Conservation (phyloP, 305 asterid species). For the Solanum hybrid region DNA sequence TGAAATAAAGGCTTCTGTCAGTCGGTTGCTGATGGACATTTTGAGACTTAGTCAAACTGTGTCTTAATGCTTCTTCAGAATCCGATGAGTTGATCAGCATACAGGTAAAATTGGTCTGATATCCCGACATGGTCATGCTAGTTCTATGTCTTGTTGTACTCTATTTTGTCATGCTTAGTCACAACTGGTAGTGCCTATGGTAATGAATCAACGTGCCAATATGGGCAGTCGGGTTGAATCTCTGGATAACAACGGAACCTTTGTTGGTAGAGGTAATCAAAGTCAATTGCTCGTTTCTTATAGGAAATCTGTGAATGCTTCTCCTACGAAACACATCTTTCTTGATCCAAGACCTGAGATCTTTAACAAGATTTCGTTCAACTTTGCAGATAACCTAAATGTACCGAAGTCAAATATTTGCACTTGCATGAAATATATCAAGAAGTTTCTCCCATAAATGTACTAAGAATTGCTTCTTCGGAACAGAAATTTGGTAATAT, state of each 20-base stretch:
- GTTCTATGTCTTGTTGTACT: background rate
- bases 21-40: slow-evolving; percentile 45
- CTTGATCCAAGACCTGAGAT: background rate
- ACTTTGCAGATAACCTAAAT: background rate
- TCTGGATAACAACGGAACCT: background rate
- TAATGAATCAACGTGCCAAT: background rate
- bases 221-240: background rate
- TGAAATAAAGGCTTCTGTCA: slow-evolving; percentile 37
- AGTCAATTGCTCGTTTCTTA: background rate
- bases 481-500: background rate
- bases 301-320: background rate
- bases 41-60: slow-evolving; percentile 37
- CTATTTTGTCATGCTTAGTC: background rate
- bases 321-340: background rate
- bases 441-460: background rate
- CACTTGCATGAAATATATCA: background rate
- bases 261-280: background rate
- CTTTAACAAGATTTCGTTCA: background rate
- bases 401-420: background rate
- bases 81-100: background rate
- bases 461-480: background rate
- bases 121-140: background rate
- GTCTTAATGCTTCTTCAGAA: slow-evolving; percentile 8
- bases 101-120: background rate
- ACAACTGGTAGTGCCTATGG: background rate